Evolutionary conservation across 768 basidiomycete species (phyloP).

Genomic region (Suillus americanus): DNA sequence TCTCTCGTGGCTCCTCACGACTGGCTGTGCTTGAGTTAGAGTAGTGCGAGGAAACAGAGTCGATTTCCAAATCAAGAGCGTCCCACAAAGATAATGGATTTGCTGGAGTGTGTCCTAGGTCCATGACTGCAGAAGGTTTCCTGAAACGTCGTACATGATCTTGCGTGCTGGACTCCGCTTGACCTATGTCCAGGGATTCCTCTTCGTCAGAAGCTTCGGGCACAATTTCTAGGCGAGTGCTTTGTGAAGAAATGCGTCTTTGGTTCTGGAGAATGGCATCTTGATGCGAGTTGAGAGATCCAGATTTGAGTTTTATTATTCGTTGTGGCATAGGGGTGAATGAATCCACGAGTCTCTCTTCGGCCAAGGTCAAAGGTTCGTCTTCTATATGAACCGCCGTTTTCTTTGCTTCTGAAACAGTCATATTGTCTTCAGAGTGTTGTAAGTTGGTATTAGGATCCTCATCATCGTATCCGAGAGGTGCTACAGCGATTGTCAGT

Average conservation of each 20-base stretch:
- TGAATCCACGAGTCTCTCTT: not conserved
- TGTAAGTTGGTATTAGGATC: conserved; percentile 4
- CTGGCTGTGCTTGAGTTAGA: conserved; percentile 6
- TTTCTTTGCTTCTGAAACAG: conserved; percentile 5
- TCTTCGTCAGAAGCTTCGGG: conserved; percentile 22
- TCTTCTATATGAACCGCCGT: not conserved
- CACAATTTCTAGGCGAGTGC: conserved; percentile 10
- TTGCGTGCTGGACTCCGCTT: conserved; percentile 1
- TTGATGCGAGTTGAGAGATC: not conserved
- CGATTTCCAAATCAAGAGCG: conserved; percentile 39
- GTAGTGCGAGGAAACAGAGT: conserved; percentile 13
- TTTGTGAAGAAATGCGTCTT: conserved; percentile 12
- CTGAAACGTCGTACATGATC: not conserved
- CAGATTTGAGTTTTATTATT: conserved; percentile 3
- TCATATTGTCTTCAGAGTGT: conserved; percentile 5
- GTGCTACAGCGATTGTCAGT: not conserved
- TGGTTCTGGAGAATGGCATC: conserved; percentile 1
- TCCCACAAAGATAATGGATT: conserved; percentile 43
- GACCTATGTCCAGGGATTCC: conserved; percentile 10
- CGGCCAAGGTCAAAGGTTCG: not conserved
- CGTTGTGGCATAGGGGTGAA: conserved; percentile 8
- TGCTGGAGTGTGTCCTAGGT: conserved; percentile 24
- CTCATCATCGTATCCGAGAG: conserved; percentile 10
- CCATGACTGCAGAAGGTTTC: conserved; percentile 8
- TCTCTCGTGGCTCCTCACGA: conserved; percentile 28